A percentile compares a stretch with the other conserved stretches of the same genome.
These are phyloP conservation scores for Microbotryomycetes sp. DNA, from an alignment of 1,284 basidiomycete genomes.

Conservation along the genomic window DNA sequence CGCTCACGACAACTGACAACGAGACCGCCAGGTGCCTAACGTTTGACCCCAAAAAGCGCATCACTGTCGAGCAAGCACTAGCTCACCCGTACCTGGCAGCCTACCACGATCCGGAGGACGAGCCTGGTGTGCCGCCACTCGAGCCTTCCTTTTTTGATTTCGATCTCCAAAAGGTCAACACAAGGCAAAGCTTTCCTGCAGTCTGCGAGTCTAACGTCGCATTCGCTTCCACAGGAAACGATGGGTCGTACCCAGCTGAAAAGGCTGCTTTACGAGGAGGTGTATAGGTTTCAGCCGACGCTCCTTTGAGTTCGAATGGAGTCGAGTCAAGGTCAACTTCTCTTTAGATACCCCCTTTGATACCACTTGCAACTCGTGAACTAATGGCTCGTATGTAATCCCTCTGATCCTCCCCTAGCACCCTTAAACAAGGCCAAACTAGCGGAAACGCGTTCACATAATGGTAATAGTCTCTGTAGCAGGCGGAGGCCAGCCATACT, in stretches of 20 bases:
- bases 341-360: too few species aligned
- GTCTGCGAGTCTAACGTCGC: neutral
- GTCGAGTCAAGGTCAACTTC: too few species aligned
- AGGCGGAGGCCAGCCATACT: too few species aligned
- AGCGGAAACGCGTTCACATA: too few species aligned
- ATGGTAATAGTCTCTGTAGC: too few species aligned
- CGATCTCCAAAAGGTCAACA: conserved; percentile 68
- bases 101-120: conserved; percentile 84
- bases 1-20: too few species aligned
- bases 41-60: conserved; percentile 83
- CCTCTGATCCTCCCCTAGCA: too few species aligned
- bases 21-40: conserved; percentile 14
- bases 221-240: neutral
- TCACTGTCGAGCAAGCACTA: conserved; percentile 84
- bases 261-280: neutral
- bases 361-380: too few species aligned
- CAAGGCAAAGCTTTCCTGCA: too few species aligned
- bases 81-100: conserved; percentile 86
- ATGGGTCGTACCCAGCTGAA: neutral
- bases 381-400: too few species aligned
- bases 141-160: conserved; percentile 90
- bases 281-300: neutral
- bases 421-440: too few species aligned
- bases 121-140: conserved; percentile 81
- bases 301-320: too few species aligned